These are phyloP conservation scores for Raffaelea arxii DNA, from an alignment of 2,329 filamentous ascomycete genomes.

Conservation along the genomic window DNA sequence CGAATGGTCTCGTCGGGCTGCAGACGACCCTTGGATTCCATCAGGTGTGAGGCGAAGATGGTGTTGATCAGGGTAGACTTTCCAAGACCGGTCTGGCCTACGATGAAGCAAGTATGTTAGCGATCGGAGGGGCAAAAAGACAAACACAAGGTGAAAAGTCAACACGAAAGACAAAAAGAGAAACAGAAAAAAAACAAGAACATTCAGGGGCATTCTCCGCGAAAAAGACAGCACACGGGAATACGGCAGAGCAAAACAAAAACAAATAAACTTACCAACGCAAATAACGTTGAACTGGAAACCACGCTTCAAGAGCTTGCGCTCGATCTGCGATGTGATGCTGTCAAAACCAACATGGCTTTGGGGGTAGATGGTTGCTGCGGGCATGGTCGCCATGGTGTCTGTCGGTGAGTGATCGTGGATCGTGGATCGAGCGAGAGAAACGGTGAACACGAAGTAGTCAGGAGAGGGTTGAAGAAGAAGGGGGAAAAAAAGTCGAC, in stretches of 20 bases:
- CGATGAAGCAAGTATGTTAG: slow-evolving; percentile 1
- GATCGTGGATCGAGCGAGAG: slow-evolving; percentile 11
- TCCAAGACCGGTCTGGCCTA: slow-evolving; percentile 95
- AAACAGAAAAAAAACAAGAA: not conserved
- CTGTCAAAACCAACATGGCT: slow-evolving; percentile 99
- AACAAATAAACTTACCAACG: slow-evolving; percentile 63
- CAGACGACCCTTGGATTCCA: slow-evolving; percentile 96
- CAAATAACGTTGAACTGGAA: slow-evolving; percentile 98
- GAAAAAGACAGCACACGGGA: slow-evolving; percentile 1
- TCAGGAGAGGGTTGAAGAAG: slow-evolving; percentile 17
- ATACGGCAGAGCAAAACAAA: not conserved
- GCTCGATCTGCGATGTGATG: slow-evolving; percentile 98
- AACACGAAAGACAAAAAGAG: not conserved
- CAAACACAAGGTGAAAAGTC: slow-evolving; percentile 1
- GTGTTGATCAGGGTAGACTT: slow-evolving; percentile 99
- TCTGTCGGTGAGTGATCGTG: slow-evolving; percentile 11
- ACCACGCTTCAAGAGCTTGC: slow-evolving; percentile 97
- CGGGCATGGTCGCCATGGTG: slow-evolving; percentile 53
- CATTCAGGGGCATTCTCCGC: not conserved
- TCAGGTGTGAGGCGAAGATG: slow-evolving; percentile 98
- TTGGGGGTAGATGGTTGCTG: slow-evolving; percentile 72
- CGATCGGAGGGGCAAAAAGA: not conserved
- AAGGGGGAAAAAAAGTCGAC: slow-evolving; percentile 16
- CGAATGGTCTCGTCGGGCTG: slow-evolving; percentile 87
- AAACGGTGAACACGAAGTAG: not conserved